Base-by-base conservation (phyloP, 1,284 basidiomycete species). In the Moesziomyces sp. region DNA sequence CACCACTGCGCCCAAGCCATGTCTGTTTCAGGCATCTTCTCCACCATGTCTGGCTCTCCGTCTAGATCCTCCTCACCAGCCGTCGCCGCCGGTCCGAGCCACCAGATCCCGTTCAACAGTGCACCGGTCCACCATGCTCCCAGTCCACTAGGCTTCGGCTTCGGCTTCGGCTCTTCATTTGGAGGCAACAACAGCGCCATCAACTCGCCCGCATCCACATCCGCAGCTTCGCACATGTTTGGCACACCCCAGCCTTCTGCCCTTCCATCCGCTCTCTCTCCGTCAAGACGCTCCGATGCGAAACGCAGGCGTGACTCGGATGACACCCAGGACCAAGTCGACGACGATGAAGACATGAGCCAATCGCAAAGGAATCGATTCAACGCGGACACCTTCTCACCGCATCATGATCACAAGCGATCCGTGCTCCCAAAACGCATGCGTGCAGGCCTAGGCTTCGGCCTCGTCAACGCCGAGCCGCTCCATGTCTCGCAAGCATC, bases 81-180 rank as follows among this genome's bases (percentile, higher is more conserved):
- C 5, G 59, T 73, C 26, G 50, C 64, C n/a, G 56, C 55, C 26
- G 57, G 56, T 21, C 58, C 70, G 10, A 73, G 58, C 28, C 76
- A 73, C 45, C 76, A 76, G 45, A 76, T 78, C n/a, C 76, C 76
- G 14, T 78, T 78, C 50, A 69, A 70, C 52, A 58, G 57, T 28
- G 71, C 76, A 13, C 71, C 74, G 0, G 74, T 76, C 8, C 73
- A 78, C 19, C 76, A 78, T 69, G 74, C 66, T 23, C 76, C 76
- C 18, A 69, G 61, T 46, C 74, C 69, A 19, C 64, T 78, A 16
- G 74, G 69, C n/a, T 78, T 78, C 30, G 76, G 76, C 3, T 78
- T 78, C 30, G 76, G 76, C 28, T 78, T 78, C 44, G 76, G 76
- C 19, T 69, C 74, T 21, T 76, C 76, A 0, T 73, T 78, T 24